A percentile compares a stretch with the other conserved stretches of the same genome.
These are phyloP conservation scores for Fusarium proliferatum DNA, from an alignment of 2,329 filamentous ascomycete genomes.

Conservation along the genomic window DNA sequence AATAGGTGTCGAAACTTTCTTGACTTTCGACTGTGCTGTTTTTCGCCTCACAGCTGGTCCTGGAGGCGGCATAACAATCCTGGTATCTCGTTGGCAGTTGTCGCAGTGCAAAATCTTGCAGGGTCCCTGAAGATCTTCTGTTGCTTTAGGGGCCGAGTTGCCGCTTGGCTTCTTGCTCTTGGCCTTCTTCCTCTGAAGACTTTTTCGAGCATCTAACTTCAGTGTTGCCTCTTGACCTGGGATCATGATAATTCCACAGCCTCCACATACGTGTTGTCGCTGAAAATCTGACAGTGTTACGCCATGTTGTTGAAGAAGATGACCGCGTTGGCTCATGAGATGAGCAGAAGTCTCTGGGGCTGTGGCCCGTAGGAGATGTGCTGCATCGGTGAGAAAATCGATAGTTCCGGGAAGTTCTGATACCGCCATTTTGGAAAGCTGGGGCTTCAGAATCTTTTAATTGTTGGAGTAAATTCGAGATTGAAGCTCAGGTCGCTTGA, in stretches of 20 bases:
- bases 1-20: constrained; percentile 22
- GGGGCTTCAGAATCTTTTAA: neutral
- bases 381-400: constrained; percentile 67
- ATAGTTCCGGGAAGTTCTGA: constrained; percentile 47
- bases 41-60: constrained; percentile 42
- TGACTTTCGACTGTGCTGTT: constrained; percentile 30
- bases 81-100: constrained; percentile 58
- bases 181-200: constrained; percentile 4
- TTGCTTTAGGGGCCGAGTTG: neutral
- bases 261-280: constrained; percentile 65
- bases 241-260: constrained; percentile 71
- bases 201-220: constrained; percentile 49
- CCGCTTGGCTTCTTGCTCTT: constrained; percentile 11
- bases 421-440: constrained; percentile 25
- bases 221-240: constrained; percentile 59
- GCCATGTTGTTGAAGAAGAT: constrained; percentile 60
- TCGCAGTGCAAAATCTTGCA: constrained; percentile 58
- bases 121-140: constrained; percentile 37
- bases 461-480: neutral
- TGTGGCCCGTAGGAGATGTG: constrained; percentile 64
- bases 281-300: constrained; percentile 60
- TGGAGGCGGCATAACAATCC: constrained; percentile 55
- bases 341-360: constrained; percentile 69
- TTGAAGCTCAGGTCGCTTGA: neutral
- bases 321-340: constrained; percentile 65